These are phyloP conservation scores for Acanthamoeba healyi DNA, from an alignment of 208 protist genomes.

Conservation along the genomic window DNA sequence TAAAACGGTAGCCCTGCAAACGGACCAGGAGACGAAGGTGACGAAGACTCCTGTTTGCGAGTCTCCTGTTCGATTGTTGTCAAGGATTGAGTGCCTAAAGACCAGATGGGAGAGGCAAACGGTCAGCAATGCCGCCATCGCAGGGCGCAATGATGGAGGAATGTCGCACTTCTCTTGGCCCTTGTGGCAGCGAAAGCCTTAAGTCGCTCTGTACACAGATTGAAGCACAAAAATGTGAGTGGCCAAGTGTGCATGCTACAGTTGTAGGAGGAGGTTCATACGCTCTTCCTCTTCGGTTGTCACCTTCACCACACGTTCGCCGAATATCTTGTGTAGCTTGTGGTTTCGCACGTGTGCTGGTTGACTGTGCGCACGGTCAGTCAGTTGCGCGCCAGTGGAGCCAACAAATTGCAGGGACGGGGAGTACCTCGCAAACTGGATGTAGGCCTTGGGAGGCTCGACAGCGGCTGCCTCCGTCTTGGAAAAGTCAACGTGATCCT, in stretches of 20 bases:
- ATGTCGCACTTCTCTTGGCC: background rate
- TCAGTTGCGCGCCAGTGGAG: background rate
- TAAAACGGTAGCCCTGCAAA: too few species aligned
- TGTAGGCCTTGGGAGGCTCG: background rate
- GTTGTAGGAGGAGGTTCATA: background rate
- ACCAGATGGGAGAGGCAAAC: background rate
- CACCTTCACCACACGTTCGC: conserved; percentile 35
- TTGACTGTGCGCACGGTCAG: background rate
- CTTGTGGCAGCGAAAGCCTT: background rate
- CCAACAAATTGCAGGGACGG: background rate
- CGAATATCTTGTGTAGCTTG: conserved; percentile 49
- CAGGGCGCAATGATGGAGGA: background rate
- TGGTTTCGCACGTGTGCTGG: conserved; percentile 14
- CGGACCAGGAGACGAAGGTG: background rate
- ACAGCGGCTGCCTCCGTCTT: background rate
- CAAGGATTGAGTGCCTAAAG: background rate
- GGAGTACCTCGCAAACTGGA: background rate
- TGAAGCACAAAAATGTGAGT: background rate
- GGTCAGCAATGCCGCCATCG: too few species aligned
- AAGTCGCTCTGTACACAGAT: background rate
- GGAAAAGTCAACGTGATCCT: conserved; percentile 2
- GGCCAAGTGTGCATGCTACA: too few species aligned
- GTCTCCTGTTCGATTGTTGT: background rate
- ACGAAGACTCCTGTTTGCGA: background rate
- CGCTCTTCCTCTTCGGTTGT: conserved; percentile 16